A percentile compares a stretch with the other conserved stretches of the same genome.
Evolutionary conservation across 306 rosid species (phyloP).

Genomic region (Crotalaria pallida): DNA sequence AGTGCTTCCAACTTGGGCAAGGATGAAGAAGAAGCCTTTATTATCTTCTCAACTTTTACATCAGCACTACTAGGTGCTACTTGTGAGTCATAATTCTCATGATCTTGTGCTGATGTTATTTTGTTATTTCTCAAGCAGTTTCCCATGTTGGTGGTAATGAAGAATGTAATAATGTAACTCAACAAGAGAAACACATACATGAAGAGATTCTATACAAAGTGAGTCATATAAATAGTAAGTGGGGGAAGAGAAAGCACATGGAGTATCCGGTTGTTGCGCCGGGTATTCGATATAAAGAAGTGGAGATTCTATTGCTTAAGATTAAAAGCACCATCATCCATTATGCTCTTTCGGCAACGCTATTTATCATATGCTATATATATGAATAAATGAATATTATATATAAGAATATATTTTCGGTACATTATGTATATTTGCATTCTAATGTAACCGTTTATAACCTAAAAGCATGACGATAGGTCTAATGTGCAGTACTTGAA

Average conservation of each 20-base stretch:
- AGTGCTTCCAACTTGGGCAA: constrained; percentile 9
- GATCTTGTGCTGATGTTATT: constrained; percentile 38
- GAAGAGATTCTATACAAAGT: neutral
- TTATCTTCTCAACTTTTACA: constrained; percentile 20
- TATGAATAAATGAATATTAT: no score
- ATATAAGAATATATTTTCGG: no score
- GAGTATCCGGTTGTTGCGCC: constrained; percentile 64
- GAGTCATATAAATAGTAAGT: constrained; percentile 12
- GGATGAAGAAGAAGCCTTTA: neutral
- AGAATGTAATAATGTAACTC: neutral
- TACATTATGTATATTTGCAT: no score
- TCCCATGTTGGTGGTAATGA: constrained; percentile 53
- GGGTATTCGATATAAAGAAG: constrained; percentile 11
- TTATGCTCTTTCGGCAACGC: neutral
- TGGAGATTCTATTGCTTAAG: constrained; percentile 32
- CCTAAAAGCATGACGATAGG: neutral
- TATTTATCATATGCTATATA: neutral
- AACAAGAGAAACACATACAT: neutral
- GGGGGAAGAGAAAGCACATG: constrained; percentile 57
- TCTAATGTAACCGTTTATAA: constrained; percentile 10
- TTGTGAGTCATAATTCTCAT: constrained; percentile 16
- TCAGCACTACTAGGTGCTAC: constrained; percentile 6
- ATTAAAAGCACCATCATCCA: neutral
- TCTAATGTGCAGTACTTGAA: no score
- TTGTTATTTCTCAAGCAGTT: constrained; percentile 52